These are phyloP conservation scores for Akebia trifoliata DNA, from an alignment of 164 flowering plant species.

Conservation along the genomic window DNA sequence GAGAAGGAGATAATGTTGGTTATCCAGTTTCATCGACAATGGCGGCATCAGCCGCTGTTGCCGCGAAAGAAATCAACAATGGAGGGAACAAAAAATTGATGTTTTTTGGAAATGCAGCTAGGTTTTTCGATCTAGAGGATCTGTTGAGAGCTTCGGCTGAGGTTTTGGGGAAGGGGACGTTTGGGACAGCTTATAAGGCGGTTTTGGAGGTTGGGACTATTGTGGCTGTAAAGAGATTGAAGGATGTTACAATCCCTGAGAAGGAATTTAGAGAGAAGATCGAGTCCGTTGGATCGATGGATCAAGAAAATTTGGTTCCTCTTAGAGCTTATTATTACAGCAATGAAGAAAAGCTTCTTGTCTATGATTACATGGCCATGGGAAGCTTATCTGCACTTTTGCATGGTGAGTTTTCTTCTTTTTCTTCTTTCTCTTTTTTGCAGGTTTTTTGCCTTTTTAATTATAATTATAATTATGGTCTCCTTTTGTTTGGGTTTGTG, in stretches of 20 bases:
- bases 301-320: constrained; percentile 70
- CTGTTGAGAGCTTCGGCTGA: constrained; percentile 76
- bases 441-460: neutral
- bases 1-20: constrained; percentile 14
- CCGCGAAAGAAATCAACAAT: constrained; percentile 16
- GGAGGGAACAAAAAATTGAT: constrained; percentile 38
- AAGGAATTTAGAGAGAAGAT: constrained; percentile 75
- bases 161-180: constrained; percentile 81
- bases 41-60: constrained; percentile 13
- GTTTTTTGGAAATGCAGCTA: constrained; percentile 37
- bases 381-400: constrained; percentile 97
- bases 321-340: constrained; percentile 74
- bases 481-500: neutral
- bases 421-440: neutral
- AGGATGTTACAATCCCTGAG: constrained; percentile 61
- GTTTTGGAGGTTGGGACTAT: constrained; percentile 53
- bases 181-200: constrained; percentile 78
- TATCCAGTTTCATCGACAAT: constrained; percentile 10
- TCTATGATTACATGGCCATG: constrained; percentile 83
- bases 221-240: constrained; percentile 91
- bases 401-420: constrained; percentile 57
- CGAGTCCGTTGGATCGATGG: constrained; percentile 57
- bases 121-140: constrained; percentile 60
- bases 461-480: constrained; percentile 6
- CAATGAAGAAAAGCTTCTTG: constrained; percentile 81